Conservation (phyloP, 192 early-diverging fungal species). For the Umbelopsis isabellina region DNA sequence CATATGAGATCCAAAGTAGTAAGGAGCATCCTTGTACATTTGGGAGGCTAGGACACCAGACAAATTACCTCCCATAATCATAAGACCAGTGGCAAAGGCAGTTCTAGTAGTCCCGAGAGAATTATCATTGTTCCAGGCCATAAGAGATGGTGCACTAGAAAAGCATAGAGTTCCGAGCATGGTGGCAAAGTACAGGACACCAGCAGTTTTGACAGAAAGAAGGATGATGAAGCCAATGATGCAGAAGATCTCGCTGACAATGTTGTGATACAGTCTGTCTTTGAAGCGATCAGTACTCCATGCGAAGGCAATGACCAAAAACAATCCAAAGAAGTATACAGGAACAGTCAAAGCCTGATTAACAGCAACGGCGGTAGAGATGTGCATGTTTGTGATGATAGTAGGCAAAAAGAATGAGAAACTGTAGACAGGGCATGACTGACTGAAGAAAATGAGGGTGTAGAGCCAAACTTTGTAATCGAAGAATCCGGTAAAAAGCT, state of each 20-base stretch:
- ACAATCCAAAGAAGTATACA: conserved; percentile 33
- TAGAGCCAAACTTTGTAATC: conserved; percentile 55
- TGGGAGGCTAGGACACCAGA: conserved; percentile 12
- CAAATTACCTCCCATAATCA: conserved; percentile 20
- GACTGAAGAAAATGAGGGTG: conserved; percentile 58
- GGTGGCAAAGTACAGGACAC: conserved; percentile 20
- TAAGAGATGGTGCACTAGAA: conserved; percentile 1
- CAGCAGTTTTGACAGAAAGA: neutral
- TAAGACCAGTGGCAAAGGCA: conserved; percentile 17
- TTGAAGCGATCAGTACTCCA: conserved; percentile 33
- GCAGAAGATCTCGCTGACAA: conserved; percentile 6
- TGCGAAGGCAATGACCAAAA: conserved; percentile 24
- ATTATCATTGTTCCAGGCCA: conserved; percentile 24
- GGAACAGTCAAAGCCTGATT: conserved; percentile 36
- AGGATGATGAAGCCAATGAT: conserved; percentile 27
- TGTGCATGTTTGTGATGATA: conserved; percentile 53
- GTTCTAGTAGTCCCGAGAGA: conserved; percentile 7
- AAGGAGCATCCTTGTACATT: conserved; percentile 28
- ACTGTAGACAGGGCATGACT: conserved; percentile 62
- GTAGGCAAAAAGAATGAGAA: conserved; percentile 74
- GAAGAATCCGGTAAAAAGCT: conserved; percentile 47
- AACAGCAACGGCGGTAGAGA: conserved; percentile 28
- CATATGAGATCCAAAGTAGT: conserved; percentile 16
- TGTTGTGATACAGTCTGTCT: conserved; percentile 21
- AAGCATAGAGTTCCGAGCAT: conserved; percentile 25